Conservation (phyloP, 768 basidiomycete species). For the Serendipita sp. region DNA sequence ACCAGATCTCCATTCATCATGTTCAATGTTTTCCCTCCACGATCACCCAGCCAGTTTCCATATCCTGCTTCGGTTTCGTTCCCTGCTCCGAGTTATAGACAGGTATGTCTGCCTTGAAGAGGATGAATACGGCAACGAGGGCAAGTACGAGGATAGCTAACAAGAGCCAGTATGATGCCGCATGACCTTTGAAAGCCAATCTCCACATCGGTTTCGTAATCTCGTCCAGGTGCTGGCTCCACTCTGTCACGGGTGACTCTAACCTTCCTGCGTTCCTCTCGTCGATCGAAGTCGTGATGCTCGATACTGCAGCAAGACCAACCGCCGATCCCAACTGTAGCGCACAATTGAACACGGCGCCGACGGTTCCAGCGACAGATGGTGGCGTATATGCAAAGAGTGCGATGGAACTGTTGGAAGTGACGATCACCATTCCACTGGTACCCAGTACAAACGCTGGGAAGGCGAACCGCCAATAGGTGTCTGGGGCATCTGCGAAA, state of each 20-base stretch:
- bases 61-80: too few species aligned
- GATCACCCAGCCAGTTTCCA: too few species aligned
- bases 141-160: background rate
- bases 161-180: background rate
- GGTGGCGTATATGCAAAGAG: slow-evolving; percentile 8
- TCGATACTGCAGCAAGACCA: slow-evolving; percentile 8
- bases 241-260: background rate
- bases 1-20: too few species aligned
- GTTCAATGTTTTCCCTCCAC: too few species aligned
- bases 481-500: slow-evolving; percentile 5
- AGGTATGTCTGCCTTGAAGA: background rate
- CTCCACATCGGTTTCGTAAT: background rate
- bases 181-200: background rate
- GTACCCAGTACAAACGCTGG: slow-evolving; percentile 11
- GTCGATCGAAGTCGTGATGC: slow-evolving; percentile 7
- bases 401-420: background rate
- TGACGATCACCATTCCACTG: background rate
- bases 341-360: slow-evolving; percentile 10
- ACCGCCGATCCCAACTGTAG: slow-evolving; percentile 9
- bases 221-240: background rate
- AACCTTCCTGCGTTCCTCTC: background rate
- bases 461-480: slow-evolving; percentile 10
- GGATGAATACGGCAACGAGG: background rate
- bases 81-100: too few species aligned
- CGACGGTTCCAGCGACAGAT: slow-evolving; percentile 9